These are phyloP conservation scores for Marasmius fiardii DNA, from an alignment of 1,284 basidiomycete species.

Conservation along the genomic window DNA sequence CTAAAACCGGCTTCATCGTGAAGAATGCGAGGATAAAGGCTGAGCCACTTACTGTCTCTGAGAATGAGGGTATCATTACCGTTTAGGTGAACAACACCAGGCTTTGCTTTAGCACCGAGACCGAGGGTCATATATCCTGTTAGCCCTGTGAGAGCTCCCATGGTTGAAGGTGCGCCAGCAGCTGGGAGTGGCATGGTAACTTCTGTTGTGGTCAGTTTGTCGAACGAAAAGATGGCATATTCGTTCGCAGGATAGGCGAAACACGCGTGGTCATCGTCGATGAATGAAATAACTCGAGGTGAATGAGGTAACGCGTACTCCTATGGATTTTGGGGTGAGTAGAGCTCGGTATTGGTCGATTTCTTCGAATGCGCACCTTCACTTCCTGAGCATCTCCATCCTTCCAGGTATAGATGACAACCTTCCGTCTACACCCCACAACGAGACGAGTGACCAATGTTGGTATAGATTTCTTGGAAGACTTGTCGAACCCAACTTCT, in stretches of 20 bases:
- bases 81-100: slow-evolving; percentile 56
- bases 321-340: slow-evolving; percentile 32
- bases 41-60: slow-evolving; percentile 69
- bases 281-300: slow-evolving; percentile 70
- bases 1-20: slow-evolving; percentile 32
- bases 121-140: slow-evolving; percentile 90
- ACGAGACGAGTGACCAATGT: slow-evolving; percentile 74
- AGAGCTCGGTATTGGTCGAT: neutral
- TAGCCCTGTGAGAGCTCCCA: slow-evolving; percentile 74
- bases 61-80: slow-evolving; percentile 73
- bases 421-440: slow-evolving; percentile 83
- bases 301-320: slow-evolving; percentile 85
- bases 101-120: slow-evolving; percentile 69
- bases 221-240: slow-evolving; percentile 71
- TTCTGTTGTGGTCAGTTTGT: slow-evolving; percentile 56
- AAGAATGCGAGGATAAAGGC: too few relatives aligned
- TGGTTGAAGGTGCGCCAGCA: slow-evolving; percentile 47
- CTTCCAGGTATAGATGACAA: slow-evolving; percentile 85
- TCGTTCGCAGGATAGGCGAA: slow-evolving; percentile 78
- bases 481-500: slow-evolving; percentile 21
- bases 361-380: slow-evolving; percentile 47
- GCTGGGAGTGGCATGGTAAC: slow-evolving; percentile 48
- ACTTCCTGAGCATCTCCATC: slow-evolving; percentile 78
- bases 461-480: slow-evolving; percentile 47
- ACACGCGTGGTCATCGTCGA: slow-evolving; percentile 61